Base-by-base conservation (phyloP, 495 filamentous ascomycete genomes). In the Astrothelium subdiscretum region DNA sequence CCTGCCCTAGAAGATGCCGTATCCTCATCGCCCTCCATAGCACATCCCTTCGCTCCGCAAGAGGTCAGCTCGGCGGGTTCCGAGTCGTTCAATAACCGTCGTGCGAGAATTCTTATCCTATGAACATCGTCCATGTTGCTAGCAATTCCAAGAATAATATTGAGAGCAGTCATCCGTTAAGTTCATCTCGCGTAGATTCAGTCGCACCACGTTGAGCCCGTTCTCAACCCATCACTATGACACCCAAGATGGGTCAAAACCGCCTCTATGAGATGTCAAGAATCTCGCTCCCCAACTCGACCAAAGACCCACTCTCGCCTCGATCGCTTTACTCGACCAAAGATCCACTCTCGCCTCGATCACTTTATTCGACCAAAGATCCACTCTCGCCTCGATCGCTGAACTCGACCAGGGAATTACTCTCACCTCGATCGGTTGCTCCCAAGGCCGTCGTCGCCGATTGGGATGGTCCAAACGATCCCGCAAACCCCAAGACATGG, bases 381-480 rank as follows among this genome's bases (percentile, higher is more conserved):
- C 35, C 35, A 6, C 35, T 38, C 35, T 38, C 35, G 35, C 35
- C 35, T 38, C 35, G 35, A 38, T 38, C 35, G 35, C 15, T 38
- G 6, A 38, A 38, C 35, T 48, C 42, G 42, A 48, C 42, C 42
- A 48, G 20, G 42, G 42, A 11, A 48, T 48, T 48, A 48, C 42
- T 48, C 42, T n/a, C 42, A 3, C 42, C 42, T 48, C 42, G 18
- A 20, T n/a, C 6, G 42, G 42, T 8, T 48, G 42, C 42, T 20
- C 42, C 42, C 3, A 8, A 48, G 42, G 5, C 42, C n/a, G n/a
- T n/a, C 42, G 42, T 48, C 42, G 42, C 8, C 42, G 58, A 60
- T 51, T 61, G 59, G 59, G 48, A 63, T 42, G 61, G 61, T 32
- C 44, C 43, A 58, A 22, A 60, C 48, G 61, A 63, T 42, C 61